phyloP scores from a whole-genome alignment of 164 flowering plant genomes.

The Annona cherimola region DNA sequence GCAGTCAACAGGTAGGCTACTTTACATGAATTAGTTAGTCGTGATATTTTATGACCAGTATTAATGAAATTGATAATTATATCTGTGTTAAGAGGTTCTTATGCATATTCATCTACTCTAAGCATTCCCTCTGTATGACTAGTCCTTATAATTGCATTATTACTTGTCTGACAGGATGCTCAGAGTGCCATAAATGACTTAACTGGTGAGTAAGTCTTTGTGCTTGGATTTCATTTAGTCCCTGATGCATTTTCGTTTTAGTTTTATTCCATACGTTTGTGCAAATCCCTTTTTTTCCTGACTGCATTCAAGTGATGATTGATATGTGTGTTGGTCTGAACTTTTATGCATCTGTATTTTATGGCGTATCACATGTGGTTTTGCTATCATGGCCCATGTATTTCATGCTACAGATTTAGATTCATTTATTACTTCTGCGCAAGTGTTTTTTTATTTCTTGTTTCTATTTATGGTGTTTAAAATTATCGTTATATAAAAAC shows the following conservation, averaged over 20 bases:
- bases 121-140: background rate
- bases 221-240: background rate
- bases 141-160: background rate
- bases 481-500: too few species aligned
- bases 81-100: background rate
- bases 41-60: background rate
- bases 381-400: too few species aligned
- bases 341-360: too few species aligned
- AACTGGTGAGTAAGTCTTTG: conserved; percentile 51
- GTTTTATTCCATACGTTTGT: too few species aligned
- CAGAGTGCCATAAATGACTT: conserved; percentile 93
- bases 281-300: too few species aligned
- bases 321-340: too few species aligned
- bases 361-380: too few species aligned
- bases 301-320: too few species aligned
- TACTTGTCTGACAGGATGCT: conserved; percentile 63
- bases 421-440: too few species aligned
- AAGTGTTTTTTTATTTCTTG: too few species aligned
- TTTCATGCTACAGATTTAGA: too few species aligned
- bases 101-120: background rate
- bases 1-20: conserved; percentile 73
- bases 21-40: background rate
- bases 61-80: background rate
- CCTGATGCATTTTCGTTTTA: background rate
- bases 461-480: too few species aligned